phyloP scores from a whole-genome alignment of 257 asterid genomes.

The Solanum bukasovii region DNA sequence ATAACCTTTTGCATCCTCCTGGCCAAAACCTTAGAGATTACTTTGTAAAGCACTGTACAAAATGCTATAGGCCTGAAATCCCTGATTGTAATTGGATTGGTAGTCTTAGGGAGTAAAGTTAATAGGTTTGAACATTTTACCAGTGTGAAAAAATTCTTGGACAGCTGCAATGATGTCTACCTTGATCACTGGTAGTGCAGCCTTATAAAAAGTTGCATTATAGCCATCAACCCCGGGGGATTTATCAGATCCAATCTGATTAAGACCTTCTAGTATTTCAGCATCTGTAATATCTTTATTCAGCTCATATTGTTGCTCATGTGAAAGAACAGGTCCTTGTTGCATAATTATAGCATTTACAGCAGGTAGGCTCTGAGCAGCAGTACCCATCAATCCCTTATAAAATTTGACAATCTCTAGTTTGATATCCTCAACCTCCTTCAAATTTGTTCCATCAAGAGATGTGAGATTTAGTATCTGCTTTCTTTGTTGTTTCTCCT shows the following conservation, averaged over 20 bases:
- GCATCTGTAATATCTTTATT: not conserved
- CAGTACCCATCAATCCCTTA: not conserved
- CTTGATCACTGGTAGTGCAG: not conserved
- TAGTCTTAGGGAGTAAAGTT: not conserved
- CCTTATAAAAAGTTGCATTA: not conserved
- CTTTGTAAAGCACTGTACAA: no score
- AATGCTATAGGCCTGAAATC: no score
- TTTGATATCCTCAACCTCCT: not conserved
- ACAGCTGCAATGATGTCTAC: not conserved
- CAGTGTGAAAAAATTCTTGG: not conserved
- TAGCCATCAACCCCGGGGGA: not conserved
- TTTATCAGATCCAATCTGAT: not conserved
- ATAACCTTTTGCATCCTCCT: no score
- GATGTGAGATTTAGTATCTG: not conserved
- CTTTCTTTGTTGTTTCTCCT: not conserved
- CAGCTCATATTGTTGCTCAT: not conserved
- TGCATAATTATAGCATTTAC: no score
- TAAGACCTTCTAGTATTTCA: not conserved
- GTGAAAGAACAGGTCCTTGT: not conserved
- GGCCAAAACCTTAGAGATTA: no score
- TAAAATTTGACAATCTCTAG: not conserved
- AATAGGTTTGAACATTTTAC: not conserved
- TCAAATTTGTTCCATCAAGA: not conserved
- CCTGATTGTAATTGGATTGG: no score
- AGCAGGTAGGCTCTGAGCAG: not conserved